These are phyloP conservation scores for Kewa caespitosa DNA, from an alignment of 179 eudicot genomes.

Conservation along the genomic window DNA sequence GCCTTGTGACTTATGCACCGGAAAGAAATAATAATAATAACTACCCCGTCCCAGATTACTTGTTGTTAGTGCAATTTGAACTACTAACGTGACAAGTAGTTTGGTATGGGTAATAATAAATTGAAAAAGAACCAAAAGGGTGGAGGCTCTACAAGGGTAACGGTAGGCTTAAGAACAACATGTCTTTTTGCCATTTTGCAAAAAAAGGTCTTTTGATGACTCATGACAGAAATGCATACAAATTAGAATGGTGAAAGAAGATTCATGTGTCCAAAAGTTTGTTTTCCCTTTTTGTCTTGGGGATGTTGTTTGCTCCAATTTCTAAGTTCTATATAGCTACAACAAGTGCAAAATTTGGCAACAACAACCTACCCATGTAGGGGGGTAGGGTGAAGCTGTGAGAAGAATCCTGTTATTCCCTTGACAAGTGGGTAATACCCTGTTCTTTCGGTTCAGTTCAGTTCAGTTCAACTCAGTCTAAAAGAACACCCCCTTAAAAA, in stretches of 20 bases:
- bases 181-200: not conserved
- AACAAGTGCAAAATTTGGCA: not conserved
- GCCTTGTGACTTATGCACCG: not conserved
- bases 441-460: not conserved
- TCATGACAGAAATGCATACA: not conserved
- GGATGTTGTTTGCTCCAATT: not conserved
- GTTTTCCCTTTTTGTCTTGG: not conserved
- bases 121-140: no score
- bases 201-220: not conserved
- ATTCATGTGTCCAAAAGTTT: not conserved
- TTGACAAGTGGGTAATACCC: conserved; percentile 10
- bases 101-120: no score
- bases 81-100: no score
- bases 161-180: not conserved
- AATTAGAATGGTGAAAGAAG: not conserved
- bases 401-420: conserved; percentile 4
- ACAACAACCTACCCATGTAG: conserved; percentile 3
- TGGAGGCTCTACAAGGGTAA: no score
- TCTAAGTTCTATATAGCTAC: not conserved
- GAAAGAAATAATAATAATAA: not conserved
- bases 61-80: no score
- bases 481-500: no score
- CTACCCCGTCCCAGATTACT: no score
- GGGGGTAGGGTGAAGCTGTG: not conserved
- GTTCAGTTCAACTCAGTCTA: no score